phyloP scores from a whole-genome alignment of 305 asterid species.

The Solanum hybrid region DNA sequence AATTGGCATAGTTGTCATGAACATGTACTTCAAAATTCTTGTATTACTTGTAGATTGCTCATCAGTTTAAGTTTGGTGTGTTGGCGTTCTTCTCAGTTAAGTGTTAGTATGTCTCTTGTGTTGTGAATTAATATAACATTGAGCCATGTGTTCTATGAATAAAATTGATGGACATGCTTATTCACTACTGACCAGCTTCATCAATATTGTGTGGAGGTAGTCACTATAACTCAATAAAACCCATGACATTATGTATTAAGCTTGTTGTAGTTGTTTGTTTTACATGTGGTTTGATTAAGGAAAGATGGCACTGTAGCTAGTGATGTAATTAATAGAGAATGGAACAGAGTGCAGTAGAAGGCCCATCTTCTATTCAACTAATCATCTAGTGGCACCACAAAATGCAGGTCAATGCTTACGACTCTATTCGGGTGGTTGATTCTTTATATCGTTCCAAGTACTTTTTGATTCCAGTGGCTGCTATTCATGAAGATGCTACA shows the following conservation, averaged over 20 bases:
- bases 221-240: neutral
- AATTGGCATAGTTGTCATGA: neutral
- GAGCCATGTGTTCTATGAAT: neutral
- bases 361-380: neutral
- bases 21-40: neutral
- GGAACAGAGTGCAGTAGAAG: neutral
- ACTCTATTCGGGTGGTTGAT: constrained; percentile 68
- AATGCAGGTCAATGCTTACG: constrained; percentile 68
- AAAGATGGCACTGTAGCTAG: neutral
- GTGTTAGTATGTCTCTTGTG: neutral
- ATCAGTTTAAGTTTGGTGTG: neutral
- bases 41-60: neutral
- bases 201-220: neutral
- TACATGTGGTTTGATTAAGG: neutral
- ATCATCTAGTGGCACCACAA: neutral
- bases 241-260: neutral
- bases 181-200: neutral
- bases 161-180: neutral
- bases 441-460: constrained; percentile 74
- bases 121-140: neutral
- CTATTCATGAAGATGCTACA: constrained; percentile 17
- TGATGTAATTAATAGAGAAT: neutral
- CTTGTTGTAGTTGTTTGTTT: neutral
- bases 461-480: constrained; percentile 47
- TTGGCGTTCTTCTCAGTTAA: neutral